These are phyloP conservation scores for Calycina herbarum DNA, from an alignment of 2,329 filamentous ascomycete genomes.

Conservation along the genomic window DNA sequence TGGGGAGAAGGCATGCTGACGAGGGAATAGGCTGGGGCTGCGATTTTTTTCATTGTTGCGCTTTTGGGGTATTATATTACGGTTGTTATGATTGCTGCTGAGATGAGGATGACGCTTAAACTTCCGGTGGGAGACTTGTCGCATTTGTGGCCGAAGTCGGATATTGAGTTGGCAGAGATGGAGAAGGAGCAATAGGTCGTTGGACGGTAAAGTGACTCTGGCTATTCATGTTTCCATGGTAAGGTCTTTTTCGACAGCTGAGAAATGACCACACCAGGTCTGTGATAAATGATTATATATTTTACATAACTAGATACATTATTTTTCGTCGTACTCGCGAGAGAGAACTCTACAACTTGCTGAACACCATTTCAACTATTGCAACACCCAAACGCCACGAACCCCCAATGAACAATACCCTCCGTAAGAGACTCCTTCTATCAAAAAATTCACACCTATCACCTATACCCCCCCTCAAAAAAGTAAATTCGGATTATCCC, in stretches of 20 bases:
- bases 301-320: too few relatives aligned
- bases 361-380: too few relatives aligned
- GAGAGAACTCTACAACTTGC: too few relatives aligned
- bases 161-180: constrained; percentile 35
- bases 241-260: too few relatives aligned
- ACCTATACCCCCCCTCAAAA: constrained; percentile 19
- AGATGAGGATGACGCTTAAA: constrained; percentile 51
- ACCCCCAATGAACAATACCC: too few relatives aligned
- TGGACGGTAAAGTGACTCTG: too few relatives aligned
- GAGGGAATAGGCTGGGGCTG: constrained; percentile 39
- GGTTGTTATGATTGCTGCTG: constrained; percentile 53
- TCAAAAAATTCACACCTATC: neutral
- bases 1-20: neutral
- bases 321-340: too few relatives aligned
- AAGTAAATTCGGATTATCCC: constrained; percentile 32
- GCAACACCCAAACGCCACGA: too few relatives aligned
- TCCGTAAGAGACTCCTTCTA: neutral
- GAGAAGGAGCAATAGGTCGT: constrained; percentile 18
- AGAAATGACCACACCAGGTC: too few relatives aligned
- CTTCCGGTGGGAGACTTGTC: constrained; percentile 53
- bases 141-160: constrained; percentile 47
- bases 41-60: constrained; percentile 47
- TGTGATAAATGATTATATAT: too few relatives aligned
- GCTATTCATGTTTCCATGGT: too few relatives aligned
- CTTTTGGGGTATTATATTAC: constrained; percentile 53